Conservation (phyloP, 441 rosid species). For the Brassica hybrid region DNA sequence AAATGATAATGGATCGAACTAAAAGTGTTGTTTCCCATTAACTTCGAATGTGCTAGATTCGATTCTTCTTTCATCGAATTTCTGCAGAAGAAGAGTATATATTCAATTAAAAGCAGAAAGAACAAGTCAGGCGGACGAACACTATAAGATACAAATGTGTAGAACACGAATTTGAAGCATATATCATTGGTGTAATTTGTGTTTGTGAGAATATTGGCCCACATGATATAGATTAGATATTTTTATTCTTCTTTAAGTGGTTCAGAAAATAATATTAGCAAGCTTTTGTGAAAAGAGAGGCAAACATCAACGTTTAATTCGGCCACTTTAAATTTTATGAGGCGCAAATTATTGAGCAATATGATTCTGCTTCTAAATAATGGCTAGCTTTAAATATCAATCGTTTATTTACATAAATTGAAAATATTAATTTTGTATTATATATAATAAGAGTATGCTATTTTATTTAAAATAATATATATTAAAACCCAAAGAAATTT, state of each 20-base stretch:
- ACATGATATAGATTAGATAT: constrained; percentile 3
- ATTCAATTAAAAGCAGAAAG: constrained; percentile 39
- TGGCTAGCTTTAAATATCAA: background rate
- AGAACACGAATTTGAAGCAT: constrained; percentile 38
- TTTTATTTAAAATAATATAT: background rate
- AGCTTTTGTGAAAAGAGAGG: constrained; percentile 7
- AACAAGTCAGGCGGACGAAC: constrained; percentile 39
- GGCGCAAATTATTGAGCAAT: constrained; percentile 22
- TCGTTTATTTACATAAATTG: background rate
- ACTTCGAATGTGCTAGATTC: constrained; percentile 36
- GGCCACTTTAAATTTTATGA: constrained; percentile 26
- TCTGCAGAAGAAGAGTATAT: constrained; percentile 27
- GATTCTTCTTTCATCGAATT: constrained; percentile 14
- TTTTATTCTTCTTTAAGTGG: constrained; percentile 9
- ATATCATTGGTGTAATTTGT: constrained; percentile 29
- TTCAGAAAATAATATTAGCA: constrained; percentile 13
- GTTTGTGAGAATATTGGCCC: constrained; percentile 30
- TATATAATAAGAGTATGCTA: background rate
- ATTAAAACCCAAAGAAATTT: background rate
- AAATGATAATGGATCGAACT: constrained; percentile 27
- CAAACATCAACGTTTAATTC: constrained; percentile 29
- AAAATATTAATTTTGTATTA: background rate
- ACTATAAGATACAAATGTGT: constrained; percentile 33
- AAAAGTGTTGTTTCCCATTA: constrained; percentile 38
- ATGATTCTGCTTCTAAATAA: constrained; percentile 21